Conservation (phyloP, 495 filamentous ascomycete genomes). For the Penicillium malachiteum region DNA sequence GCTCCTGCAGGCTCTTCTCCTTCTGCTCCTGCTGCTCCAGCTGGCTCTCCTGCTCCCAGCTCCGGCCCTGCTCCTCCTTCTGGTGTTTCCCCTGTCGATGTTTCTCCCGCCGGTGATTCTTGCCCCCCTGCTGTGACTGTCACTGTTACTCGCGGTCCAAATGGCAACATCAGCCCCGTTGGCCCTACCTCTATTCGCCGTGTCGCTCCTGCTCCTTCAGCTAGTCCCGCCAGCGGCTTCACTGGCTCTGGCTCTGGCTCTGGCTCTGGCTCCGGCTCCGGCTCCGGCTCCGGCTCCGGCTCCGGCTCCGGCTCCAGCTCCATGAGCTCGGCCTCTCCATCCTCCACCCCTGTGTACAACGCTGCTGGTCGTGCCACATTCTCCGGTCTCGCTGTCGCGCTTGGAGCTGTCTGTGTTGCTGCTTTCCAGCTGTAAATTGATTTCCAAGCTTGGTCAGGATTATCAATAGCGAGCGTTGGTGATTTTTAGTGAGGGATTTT, state of each 20-base stretch:
- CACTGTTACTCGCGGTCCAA: too few species aligned
- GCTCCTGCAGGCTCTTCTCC: neutral
- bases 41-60: neutral
- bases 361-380: slow-evolving; percentile 29
- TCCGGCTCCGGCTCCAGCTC: neutral
- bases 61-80: slow-evolving; percentile 3
- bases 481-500: too few species aligned
- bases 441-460: neutral
- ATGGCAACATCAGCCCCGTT: neutral
- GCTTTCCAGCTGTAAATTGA: slow-evolving; percentile 26
- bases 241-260: neutral
- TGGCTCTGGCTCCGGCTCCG: neutral
- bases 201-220: slow-evolving; percentile 11
- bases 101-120: too few species aligned
- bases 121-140: too few species aligned
- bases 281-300: neutral
- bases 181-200: slow-evolving; percentile 6
- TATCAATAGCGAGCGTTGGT: too few species aligned
- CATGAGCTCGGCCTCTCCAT: neutral
- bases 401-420: slow-evolving; percentile 22
- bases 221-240: slow-evolving; percentile 6
- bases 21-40: neutral
- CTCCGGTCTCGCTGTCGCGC: slow-evolving; percentile 23
- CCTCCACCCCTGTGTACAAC: slow-evolving; percentile 22
- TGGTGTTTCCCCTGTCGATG: too few species aligned